Conservation (phyloP, 208 protist species). For the Acanthamoeba royreba region DNA sequence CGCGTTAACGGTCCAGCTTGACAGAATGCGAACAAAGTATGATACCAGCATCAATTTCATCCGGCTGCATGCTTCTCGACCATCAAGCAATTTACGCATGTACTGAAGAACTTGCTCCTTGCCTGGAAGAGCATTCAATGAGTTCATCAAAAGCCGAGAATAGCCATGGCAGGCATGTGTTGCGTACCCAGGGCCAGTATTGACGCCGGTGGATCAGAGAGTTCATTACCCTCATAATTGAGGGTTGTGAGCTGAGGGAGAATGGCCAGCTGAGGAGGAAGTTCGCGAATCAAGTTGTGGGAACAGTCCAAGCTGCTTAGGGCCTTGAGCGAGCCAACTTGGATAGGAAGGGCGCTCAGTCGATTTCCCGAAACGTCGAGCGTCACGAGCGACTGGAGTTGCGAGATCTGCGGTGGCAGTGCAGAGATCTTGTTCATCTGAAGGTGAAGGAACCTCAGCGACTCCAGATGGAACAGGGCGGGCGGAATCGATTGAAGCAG, state of each 20-base stretch:
- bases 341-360: background rate
- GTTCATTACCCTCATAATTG: background rate
- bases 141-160: background rate
- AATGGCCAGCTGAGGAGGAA: background rate
- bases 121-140: background rate
- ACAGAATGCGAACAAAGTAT: background rate
- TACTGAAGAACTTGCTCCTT: background rate
- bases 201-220: background rate
- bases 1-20: background rate
- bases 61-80: background rate
- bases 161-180: background rate
- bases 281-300: background rate
- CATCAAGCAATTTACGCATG: background rate
- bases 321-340: background rate
- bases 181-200: background rate
- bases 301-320: background rate
- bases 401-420: background rate
- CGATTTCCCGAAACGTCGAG: background rate
- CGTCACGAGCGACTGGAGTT: background rate
- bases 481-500: background rate
- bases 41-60: constrained; percentile 20
- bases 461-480: background rate
- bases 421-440: background rate
- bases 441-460: background rate
- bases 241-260: background rate